Conservation (phyloP, 1,284 basidiomycete species). For the Ganoderma meredithae region DNA sequence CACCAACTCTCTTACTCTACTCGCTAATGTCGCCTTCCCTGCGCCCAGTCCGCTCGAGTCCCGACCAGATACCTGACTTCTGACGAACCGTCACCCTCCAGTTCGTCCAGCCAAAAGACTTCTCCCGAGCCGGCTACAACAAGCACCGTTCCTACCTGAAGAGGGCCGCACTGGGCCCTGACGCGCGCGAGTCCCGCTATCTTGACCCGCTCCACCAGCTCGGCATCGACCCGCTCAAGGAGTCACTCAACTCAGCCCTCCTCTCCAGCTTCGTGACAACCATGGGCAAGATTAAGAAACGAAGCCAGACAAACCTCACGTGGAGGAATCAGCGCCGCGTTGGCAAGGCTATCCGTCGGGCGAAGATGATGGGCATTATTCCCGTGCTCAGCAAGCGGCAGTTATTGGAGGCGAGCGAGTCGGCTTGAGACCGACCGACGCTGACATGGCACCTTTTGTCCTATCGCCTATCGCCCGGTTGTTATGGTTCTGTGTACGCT, state of each 20-base stretch:
- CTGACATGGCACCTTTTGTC: background rate
- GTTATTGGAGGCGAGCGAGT: constrained; percentile 16
- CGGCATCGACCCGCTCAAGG: constrained; percentile 72
- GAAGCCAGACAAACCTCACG: constrained; percentile 80
- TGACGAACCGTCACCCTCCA: constrained; percentile 21
- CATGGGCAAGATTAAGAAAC: constrained; percentile 86
- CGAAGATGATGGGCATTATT: constrained; percentile 93
- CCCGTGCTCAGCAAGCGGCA: constrained; percentile 62
- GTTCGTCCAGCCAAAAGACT: constrained; percentile 42
- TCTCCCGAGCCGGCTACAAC: constrained; percentile 34
- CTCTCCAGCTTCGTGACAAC: constrained; percentile 76
- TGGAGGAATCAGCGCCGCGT: constrained; percentile 83
- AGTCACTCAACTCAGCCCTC: constrained; percentile 73
- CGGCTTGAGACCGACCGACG: background rate
- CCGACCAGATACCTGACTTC: background rate
- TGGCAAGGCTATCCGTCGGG: constrained; percentile 89
- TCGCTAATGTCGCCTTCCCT: background rate
- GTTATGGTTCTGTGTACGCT: constrained; percentile 14
- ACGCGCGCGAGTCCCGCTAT: constrained; percentile 54
- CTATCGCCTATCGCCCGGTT: background rate
- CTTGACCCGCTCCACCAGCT: constrained; percentile 77
- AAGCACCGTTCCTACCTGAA: constrained; percentile 32
- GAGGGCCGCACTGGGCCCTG: constrained; percentile 57
- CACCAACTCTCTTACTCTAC: background rate
- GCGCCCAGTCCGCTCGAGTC: background rate